A percentile compares a stretch with the other conserved stretches of the same genome.
Evolutionary conservation across 2,329 filamentous ascomycete genomes (phyloP).

Genomic region (Fusarium camptoceras): DNA sequence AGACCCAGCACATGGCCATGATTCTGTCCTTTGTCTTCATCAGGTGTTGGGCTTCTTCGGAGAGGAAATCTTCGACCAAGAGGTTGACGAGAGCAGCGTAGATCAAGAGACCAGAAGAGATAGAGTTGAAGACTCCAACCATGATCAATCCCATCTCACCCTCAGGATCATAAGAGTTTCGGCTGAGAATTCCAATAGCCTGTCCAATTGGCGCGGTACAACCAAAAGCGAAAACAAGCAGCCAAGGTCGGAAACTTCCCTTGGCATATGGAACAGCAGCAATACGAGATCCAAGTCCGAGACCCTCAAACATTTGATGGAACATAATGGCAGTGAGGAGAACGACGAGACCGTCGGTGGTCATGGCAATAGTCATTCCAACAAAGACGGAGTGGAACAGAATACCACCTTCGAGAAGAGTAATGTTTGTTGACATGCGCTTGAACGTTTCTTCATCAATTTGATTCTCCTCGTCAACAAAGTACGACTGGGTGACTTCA

Average conservation of each 20-base stretch:
- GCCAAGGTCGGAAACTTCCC: constrained; percentile 68
- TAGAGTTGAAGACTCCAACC: constrained; percentile 74
- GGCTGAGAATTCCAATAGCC: constrained; percentile 69
- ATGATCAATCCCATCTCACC: constrained; percentile 73
- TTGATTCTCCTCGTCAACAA: constrained; percentile 58
- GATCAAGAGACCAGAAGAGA: constrained; percentile 71
- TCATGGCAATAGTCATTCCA: constrained; percentile 78
- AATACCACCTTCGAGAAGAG: constrained; percentile 81
- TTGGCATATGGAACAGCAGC: constrained; percentile 72
- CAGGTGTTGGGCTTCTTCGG: constrained; percentile 63
- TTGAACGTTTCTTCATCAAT: constrained; percentile 63
- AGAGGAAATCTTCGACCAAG: constrained; percentile 73
- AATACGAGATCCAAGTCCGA: constrained; percentile 77
- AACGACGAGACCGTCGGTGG: constrained; percentile 73
- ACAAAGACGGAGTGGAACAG: constrained; percentile 84
- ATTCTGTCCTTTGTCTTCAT: constrained; percentile 66
- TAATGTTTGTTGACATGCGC: constrained; percentile 77
- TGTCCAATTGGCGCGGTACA: constrained; percentile 74
- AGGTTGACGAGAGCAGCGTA: constrained; percentile 73
- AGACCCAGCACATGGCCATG: constrained; percentile 62
- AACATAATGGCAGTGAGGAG: constrained; percentile 77
- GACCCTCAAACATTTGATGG: constrained; percentile 77
- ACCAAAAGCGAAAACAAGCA: constrained; percentile 71
- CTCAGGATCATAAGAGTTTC: constrained; percentile 70
- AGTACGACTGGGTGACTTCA: constrained; percentile 48